A percentile compares a stretch with the other conserved stretches of the same genome.
These are phyloP conservation scores for Bjerkandera adusta DNA, from an alignment of 1,284 basidiomycete genomes.

Conservation along the genomic window DNA sequence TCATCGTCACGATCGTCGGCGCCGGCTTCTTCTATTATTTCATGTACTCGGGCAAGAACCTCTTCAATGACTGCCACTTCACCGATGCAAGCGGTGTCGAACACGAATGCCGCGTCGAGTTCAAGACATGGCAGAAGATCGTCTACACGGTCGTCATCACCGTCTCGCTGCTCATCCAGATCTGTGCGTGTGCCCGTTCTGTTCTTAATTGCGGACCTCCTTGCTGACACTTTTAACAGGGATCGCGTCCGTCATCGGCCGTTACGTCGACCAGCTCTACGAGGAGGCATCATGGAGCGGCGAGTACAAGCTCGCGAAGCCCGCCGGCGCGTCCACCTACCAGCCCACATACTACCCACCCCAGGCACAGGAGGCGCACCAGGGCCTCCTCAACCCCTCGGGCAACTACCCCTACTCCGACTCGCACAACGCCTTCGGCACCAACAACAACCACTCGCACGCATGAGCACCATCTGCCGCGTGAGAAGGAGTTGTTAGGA, in stretches of 20 bases:
- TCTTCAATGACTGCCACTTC: constrained; percentile 22
- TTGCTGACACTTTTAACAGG: constrained; percentile 22
- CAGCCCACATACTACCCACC: constrained; percentile 23
- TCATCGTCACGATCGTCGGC: constrained; percentile 44
- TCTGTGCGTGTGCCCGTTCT: constrained; percentile 39
- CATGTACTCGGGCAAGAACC: constrained; percentile 23
- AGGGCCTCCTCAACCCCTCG: constrained; percentile 26
- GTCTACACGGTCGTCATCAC: constrained; percentile 24
- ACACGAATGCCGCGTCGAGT: constrained; percentile 18
- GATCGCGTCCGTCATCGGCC: constrained; percentile 29
- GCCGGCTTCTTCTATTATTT: constrained; percentile 40
- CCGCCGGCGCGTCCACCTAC: constrained; percentile 22
- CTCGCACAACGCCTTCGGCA: constrained; percentile 26
- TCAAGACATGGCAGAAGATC: constrained; percentile 27
- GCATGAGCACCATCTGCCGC: too few relatives aligned
- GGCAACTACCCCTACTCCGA: constrained; percentile 30
- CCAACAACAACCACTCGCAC: constrained; percentile 2
- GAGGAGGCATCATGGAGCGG: constrained; percentile 11
- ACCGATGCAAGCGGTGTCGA: constrained; percentile 24
- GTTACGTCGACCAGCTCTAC: constrained; percentile 31
- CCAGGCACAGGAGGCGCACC: constrained; percentile 23
- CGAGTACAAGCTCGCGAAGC: constrained; percentile 27
- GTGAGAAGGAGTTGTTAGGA: too few relatives aligned
- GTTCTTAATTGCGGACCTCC: constrained; percentile 1
- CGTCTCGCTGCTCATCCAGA: constrained; percentile 45